Conservation (phyloP, 2,329 filamentous ascomycete species). For the Calonectria hongkongensis region DNA sequence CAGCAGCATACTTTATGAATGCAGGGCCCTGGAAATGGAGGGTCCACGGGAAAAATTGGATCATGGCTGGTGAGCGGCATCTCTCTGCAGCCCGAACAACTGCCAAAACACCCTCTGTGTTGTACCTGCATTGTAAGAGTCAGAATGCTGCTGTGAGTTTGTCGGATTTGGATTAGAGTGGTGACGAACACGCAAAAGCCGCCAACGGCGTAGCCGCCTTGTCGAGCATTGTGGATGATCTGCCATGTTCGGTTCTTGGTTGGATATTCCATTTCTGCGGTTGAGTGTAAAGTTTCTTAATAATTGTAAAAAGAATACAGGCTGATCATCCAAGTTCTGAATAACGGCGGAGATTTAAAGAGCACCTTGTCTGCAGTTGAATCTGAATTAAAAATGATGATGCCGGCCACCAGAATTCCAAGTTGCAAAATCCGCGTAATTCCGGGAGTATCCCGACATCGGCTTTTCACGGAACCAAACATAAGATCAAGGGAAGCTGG, state of each 20-base stretch:
- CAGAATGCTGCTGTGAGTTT: too few species aligned
- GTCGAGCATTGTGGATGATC: slow-evolving; percentile 28
- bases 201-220: slow-evolving; percentile 25
- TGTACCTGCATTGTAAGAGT: neutral
- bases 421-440: too few species aligned
- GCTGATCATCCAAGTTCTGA: too few species aligned
- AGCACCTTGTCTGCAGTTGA: too few species aligned
- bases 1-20: slow-evolving; percentile 26
- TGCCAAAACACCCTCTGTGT: slow-evolving; percentile 26
- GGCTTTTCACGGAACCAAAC: too few species aligned
- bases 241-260: slow-evolving; percentile 21
- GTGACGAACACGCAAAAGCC: slow-evolving; percentile 19
- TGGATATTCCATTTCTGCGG: slow-evolving; percentile 4
- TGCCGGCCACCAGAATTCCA: too few species aligned
- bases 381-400: too few species aligned
- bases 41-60: slow-evolving; percentile 27
- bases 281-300: too few species aligned
- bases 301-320: too few species aligned
- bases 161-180: neutral
- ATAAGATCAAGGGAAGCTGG: too few species aligned
- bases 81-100: slow-evolving; percentile 22
- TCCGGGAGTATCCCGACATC: too few species aligned
- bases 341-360: too few species aligned
- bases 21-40: slow-evolving; percentile 25
- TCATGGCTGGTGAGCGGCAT: slow-evolving; percentile 33